phyloP scores from a whole-genome alignment of 2,329 filamentous ascomycete genomes.

The Macrophomina pseudophaseolina region DNA sequence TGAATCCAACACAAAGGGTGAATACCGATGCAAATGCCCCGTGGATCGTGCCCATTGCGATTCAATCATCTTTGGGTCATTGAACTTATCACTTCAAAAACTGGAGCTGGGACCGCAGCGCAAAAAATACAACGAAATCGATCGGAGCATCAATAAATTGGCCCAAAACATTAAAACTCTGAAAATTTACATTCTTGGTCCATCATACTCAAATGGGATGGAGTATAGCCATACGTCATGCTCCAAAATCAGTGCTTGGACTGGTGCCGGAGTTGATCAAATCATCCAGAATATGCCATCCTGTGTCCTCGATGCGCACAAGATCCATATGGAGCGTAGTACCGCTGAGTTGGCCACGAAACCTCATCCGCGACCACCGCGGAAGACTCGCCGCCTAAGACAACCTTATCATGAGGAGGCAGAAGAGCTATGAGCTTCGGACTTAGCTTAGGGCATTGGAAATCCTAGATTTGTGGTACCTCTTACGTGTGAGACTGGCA shows the following conservation, averaged over 20 bases:
- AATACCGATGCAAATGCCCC: background rate
- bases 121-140: background rate
- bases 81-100: background rate
- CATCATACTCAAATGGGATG: background rate
- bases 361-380: background rate
- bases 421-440: background rate
- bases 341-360: background rate
- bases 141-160: background rate
- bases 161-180: background rate
- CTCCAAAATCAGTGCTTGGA: background rate
- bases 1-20: background rate
- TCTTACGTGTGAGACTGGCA: too few relatives aligned
- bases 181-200: background rate
- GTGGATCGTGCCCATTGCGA: background rate
- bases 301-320: background rate
- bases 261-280: background rate
- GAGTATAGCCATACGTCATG: background rate
- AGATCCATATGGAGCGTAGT: background rate
- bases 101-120: background rate
- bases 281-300: background rate
- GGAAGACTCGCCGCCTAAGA: background rate
- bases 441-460: background rate
- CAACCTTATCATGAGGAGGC: background rate
- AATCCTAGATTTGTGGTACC: background rate
- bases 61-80: background rate